A percentile compares a stretch with the other conserved stretches of the same genome.
These are phyloP conservation scores for Evansstolkia leycettana DNA, from an alignment of 495 filamentous ascomycete genomes.

Conservation along the genomic window DNA sequence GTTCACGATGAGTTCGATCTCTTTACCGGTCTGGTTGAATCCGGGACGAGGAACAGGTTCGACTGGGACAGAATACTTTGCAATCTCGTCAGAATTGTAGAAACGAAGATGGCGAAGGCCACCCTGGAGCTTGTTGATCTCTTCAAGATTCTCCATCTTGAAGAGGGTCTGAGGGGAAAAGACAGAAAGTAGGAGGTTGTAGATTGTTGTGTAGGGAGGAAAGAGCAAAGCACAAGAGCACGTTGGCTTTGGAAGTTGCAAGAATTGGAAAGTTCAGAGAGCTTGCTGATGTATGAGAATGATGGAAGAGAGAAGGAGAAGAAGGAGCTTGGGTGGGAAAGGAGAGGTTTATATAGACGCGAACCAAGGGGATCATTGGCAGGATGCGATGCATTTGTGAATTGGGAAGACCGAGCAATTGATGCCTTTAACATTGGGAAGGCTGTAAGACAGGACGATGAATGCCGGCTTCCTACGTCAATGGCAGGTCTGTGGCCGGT, in stretches of 20 bases:
- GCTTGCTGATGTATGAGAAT: neutral
- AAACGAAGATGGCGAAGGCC: slow-evolving; percentile 15
- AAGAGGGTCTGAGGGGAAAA: too few relatives aligned
- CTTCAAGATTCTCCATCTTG: slow-evolving; percentile 11
- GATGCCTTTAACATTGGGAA: neutral
- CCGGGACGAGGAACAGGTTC: slow-evolving; percentile 28
- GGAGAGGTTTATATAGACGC: slow-evolving; percentile 2
- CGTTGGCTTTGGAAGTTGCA: too few relatives aligned
- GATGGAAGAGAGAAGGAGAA: slow-evolving; percentile 2
- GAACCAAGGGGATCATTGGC: neutral
- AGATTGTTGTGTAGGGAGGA: neutral
- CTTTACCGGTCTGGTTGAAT: slow-evolving; percentile 46
- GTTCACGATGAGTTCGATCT: slow-evolving; percentile 54
- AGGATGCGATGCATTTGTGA: slow-evolving; percentile 7
- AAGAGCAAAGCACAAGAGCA: neutral
- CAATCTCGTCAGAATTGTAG: slow-evolving; percentile 13
- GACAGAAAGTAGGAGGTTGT: neutral
- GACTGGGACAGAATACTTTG: slow-evolving; percentile 16
- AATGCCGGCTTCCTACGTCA: slow-evolving; percentile 11
- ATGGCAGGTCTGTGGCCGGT: slow-evolving; percentile 3
- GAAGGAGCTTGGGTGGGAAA: slow-evolving; percentile 5
- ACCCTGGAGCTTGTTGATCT: slow-evolving; percentile 11
- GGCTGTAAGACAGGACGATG: slow-evolving; percentile 5
- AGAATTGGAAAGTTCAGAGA: neutral
- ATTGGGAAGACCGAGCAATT: neutral